Evolutionary conservation across 345 rosid species (phyloP), one percentile per base, ranked within the genome.

Genomic region (Gossypium mustelinum): DNA sequence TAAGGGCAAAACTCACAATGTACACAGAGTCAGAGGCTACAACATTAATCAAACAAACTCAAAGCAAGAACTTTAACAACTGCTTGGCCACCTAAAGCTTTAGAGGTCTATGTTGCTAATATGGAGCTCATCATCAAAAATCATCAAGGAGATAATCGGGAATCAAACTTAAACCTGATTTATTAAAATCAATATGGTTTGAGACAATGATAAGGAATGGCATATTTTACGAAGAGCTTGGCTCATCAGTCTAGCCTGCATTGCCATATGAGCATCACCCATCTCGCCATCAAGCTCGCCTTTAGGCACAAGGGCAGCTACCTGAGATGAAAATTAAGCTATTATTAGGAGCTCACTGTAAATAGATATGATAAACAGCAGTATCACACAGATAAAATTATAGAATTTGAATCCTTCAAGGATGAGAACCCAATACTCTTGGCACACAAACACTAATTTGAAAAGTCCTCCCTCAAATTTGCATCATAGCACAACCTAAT

Each of bases 241-340:
- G 81, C 97, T 96, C 99, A 96, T 96, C 79, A 96, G 81, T 79
- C 99, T 90, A 63, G 99, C 99, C 87, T 93, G 99, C 98, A 95
- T 84, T 77, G 99, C 97, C 97, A 95, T 93, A 81, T 96, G 97
- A 73, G 97, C 99, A 84, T 96, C 98, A 77, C 99, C 99, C 98
- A 93, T 95, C 90, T 93, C 99, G 0, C 99, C 98, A 27, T 95
- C 99, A 22, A 95, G 99, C 84, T 95, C 99, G 80, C 92, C 82
- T 87, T 92, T 91, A 73, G 99, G 99, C 78, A 95, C 99, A 76
- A 95, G 96, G 20, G 99, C 98, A 74, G 99, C 99, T 10, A 95
- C 99, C 99, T 95, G 82, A 45, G 18, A 76, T 65, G 59, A 65
- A 64, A 74, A 54, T 39, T 17, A 60, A 61, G 17, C 48, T 59